Base-by-base conservation (phyloP, 75 land plant genomes). In the Pseudotsuga menziesii region DNA sequence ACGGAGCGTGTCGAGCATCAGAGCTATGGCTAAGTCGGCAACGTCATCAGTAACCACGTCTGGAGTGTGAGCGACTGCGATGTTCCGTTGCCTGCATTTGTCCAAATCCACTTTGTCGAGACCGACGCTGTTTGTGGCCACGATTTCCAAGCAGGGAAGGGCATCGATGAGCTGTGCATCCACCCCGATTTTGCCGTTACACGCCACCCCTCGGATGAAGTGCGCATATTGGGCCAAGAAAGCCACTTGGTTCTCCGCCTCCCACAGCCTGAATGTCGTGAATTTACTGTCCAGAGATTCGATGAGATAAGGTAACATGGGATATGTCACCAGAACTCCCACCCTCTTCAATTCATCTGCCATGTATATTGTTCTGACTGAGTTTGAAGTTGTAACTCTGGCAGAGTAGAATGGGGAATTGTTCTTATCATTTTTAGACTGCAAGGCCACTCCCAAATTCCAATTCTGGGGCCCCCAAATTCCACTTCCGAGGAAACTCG, bases 31-130 rank as follows among this genome's bases (percentile, higher is more conserved):
- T 52, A 90, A 63, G 57, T 95, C 98, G 5, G 98, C 98, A 36
- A 92, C 93, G 48, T 91, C 94, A 13, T 95, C 98, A 11, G 96
- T 95, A 63, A 93, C 80, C 32, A 93, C 96, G 77, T 95, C 95
- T 20, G 98, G 95, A 2, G 95, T 95, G 72, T 92, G 88, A 2
- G 97, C 87, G 9, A 89, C 94, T 81, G 82, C 80, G 62, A 91
- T 84, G 26, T 93, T 91, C 62, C 80, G 84, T 88, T 91, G 87
- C 74, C 78, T 75, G 75, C 96, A 93, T 81, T 83, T 91, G 48
- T 1, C 56, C 80, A 93, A 78, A 61, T 93, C 96, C 41, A 93
- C 79, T 80, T 85, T 87, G 60, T 93, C 93, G 39, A 93, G 69
- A 13, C 93, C 96, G 32, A 93, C 96, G 77, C 93, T 89, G 76